A percentile compares a stretch with the other conserved stretches of the same genome.
These are phyloP conservation scores for Candida ulmi DNA, from an alignment of 805 yeast species.

Conservation along the genomic window DNA sequence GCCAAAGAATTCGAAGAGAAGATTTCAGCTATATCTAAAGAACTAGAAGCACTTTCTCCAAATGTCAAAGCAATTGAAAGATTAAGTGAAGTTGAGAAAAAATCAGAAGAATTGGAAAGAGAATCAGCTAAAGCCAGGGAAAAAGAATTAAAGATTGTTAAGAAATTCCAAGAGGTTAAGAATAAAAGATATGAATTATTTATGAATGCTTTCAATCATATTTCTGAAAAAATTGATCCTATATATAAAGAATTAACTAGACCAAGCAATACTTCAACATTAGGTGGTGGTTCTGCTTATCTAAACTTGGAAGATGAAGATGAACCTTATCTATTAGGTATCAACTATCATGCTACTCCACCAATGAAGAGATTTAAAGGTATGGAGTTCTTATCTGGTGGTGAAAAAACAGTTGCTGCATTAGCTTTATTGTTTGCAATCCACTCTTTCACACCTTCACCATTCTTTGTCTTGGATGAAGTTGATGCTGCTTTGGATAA, in stretches of 20 bases:
- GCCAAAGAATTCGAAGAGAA: constrained; percentile 31
- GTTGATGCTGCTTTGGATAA: constrained; percentile 97
- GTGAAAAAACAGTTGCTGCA: constrained; percentile 96
- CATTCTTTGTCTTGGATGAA: constrained; percentile 93
- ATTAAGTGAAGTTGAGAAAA: constrained; percentile 58
- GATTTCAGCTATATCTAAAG: constrained; percentile 31
- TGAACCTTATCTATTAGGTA: constrained; percentile 80
- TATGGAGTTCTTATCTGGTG: constrained; percentile 91
- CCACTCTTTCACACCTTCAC: constrained; percentile 88
- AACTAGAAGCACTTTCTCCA: constrained; percentile 51
- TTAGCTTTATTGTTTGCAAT: constrained; percentile 86
- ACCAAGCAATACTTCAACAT: constrained; percentile 42
- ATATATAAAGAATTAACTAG: constrained; percentile 85
- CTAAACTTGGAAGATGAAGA: constrained; percentile 82
- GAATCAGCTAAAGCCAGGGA: constrained; percentile 61
- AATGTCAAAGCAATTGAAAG: constrained; percentile 77
- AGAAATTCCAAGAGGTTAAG: constrained; percentile 55
- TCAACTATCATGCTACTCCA: constrained; percentile 91
- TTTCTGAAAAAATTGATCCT: constrained; percentile 63
- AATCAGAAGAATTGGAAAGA: constrained; percentile 53
- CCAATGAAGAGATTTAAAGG: constrained; percentile 91
- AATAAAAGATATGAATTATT: constrained; percentile 56
- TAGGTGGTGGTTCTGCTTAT: constrained; percentile 92
- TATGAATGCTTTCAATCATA: constrained; percentile 69
- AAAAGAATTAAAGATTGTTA: constrained; percentile 48